Percentiles rank a stretch among this genome's conserved stretches.
phyloP scores from a whole-genome alignment of 768 basidiomycete species.

The Hygrocybe coccinea region DNA sequence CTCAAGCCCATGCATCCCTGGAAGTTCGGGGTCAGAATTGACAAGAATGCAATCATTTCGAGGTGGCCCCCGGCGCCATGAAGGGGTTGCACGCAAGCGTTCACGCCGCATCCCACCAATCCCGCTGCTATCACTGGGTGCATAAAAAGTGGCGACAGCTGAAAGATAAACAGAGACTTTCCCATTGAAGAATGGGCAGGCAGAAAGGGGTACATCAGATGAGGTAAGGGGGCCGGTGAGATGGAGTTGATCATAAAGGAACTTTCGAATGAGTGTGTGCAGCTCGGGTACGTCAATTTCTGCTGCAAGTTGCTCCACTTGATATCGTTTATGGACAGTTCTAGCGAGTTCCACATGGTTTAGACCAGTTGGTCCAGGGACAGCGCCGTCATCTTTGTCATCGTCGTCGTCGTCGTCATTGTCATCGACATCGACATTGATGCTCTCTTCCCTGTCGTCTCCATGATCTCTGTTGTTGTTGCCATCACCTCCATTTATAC shows the following conservation, averaged over 20 bases:
- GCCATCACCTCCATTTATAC: neutral
- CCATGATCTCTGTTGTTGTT: no score
- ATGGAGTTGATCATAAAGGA: conserved; percentile 19
- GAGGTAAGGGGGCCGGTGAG: neutral
- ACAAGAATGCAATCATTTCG: conserved; percentile 27
- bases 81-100: conserved; percentile 16
- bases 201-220: neutral
- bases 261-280: conserved; percentile 18
- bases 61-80: neutral
- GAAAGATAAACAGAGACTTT: conserved; percentile 10
- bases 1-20: conserved; percentile 23
- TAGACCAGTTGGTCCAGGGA: neutral
- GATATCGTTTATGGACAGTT: neutral
- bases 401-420: neutral
- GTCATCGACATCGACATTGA: neutral
- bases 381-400: conserved; percentile 2
- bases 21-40: conserved; percentile 5
- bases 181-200: neutral
- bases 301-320: neutral
- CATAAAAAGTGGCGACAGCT: conserved; percentile 19
- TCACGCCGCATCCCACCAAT: conserved; percentile 27
- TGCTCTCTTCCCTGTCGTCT: neutral
- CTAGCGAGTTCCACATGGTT: conserved; percentile 1
- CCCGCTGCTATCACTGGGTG: conserved; percentile 25
- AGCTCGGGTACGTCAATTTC: conserved; percentile 14